Base-by-base conservation (phyloP, 768 basidiomycete genomes). In the Vararia minispora region DNA sequence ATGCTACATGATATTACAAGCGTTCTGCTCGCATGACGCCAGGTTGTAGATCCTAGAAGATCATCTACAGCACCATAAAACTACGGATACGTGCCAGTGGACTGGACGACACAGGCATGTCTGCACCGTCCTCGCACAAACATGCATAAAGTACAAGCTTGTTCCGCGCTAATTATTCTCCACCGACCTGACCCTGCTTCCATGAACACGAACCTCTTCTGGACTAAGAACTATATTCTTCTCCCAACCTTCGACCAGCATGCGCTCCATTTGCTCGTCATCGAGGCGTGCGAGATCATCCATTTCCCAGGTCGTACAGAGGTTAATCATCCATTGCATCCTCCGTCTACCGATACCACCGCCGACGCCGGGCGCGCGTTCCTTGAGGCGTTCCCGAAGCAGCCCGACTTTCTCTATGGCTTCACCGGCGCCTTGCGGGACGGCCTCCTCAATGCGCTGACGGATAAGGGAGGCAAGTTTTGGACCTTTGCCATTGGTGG, bases 401-500 rank as follows among this genome's bases (percentile, higher is more conserved):
- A 63, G 58, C 5, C 95, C 95, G 36, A 95, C 79, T 43, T 70
- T 78, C 48, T 72, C 68, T 26, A 98, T 82, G 4, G 89, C 85
- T 35, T 70, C 68, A 20, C 86, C 94, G 25, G 83, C 77, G 38
- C 71, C 58, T 9, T 70, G 69, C 5, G 87, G 80, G 26, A 99
- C 61, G n/a, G 68, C 64, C 5, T 61, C 58, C 55, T 83, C 76
- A 44, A 98, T 65, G 49, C 59, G 68, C 44, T 70, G 65, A 46
- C 79, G 74, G 38, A 99, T 76, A 49, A 95, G 65, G 45, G 82
- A 82, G 3, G 92, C 90, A 53, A 98, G 68, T 53, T 86, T 80
- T 2, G 95, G 95, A 10, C 89, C 86, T 50, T 85, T 79, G 23
- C 95, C 95, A 44, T 87, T 87, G 3, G 95, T 98, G 13, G 89